Evolutionary conservation across 108 stramenopile genomes (phyloP).

Genomic region (Nitzschia inconspicua): DNA sequence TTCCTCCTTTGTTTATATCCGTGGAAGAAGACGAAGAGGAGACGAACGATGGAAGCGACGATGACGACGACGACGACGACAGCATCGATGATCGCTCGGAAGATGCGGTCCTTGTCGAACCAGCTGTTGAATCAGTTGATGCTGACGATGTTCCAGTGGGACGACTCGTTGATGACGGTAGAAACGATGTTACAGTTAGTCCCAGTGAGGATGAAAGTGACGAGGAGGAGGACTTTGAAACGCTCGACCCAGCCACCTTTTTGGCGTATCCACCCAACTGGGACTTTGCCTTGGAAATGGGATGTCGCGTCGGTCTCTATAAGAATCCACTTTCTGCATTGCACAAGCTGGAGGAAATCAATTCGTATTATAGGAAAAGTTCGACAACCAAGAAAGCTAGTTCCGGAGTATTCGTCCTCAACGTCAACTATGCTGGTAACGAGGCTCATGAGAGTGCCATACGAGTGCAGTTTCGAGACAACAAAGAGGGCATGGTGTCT

Average conservation of each 20-base stretch:
- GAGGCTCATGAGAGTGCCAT: constrained; percentile 77
- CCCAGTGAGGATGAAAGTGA: constrained; percentile 2
- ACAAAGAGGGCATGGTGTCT: too few species aligned
- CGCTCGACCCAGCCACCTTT: constrained; percentile 36
- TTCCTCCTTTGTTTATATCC: constrained; percentile 21
- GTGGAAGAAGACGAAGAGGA: constrained; percentile 14
- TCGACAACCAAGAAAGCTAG: not conserved
- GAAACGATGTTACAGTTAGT: not conserved
- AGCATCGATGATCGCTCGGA: constrained; percentile 15
- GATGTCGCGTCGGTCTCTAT: constrained; percentile 5
- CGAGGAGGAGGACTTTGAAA: constrained; percentile 19
- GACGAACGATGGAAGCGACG: constrained; percentile 16
- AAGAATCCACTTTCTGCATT: constrained; percentile 63
- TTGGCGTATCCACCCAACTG: constrained; percentile 34
- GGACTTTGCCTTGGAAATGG: constrained; percentile 10
- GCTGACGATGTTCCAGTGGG: too few species aligned
- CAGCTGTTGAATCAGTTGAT: too few species aligned
- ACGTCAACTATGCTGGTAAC: constrained; percentile 83
- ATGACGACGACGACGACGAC: constrained; percentile 12
- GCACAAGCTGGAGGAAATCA: constrained; percentile 41
- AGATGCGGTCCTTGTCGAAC: not conserved
- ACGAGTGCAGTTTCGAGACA: constrained; percentile 51
- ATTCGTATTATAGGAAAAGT: constrained; percentile 20
- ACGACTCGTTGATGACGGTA: too few species aligned
- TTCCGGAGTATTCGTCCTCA: constrained; percentile 52